These are phyloP conservation scores for Sphenostylis stenocarpa DNA, from an alignment of 306 rosid genomes.

Conservation along the genomic window DNA sequence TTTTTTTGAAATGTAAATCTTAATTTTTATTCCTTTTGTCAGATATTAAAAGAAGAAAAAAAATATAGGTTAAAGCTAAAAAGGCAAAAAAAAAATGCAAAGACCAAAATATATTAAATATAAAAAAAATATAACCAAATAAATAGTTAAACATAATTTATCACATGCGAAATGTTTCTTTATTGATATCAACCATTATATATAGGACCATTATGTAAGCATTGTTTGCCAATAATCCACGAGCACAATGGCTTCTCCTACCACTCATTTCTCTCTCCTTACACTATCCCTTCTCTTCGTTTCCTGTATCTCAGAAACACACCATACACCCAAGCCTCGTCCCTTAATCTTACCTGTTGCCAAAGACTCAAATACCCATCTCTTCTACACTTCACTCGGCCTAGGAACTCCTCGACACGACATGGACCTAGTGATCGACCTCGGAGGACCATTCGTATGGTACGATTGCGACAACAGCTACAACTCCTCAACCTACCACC, in stretches of 20 bases:
- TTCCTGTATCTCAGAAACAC: background rate
- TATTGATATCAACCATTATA: no score
- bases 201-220: no score
- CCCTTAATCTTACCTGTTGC: constrained; percentile 15
- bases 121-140: no score
- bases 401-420: constrained; percentile 37
- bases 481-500: constrained; percentile 30
- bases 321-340: background rate
- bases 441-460: constrained; percentile 38
- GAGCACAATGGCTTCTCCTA: background rate
- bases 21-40: no score
- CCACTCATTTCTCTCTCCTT: background rate
- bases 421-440: constrained; percentile 26
- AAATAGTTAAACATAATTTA: no score
- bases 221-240: background rate
- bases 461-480: constrained; percentile 24
- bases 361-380: constrained; percentile 31
- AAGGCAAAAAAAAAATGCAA: no score
- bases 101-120: no score
- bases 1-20: no score
- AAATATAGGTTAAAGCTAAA: no score
- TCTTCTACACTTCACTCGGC: constrained; percentile 18
- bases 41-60: no score
- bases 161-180: no score
- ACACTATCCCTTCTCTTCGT: background rate